Conservation (phyloP, 495 filamentous ascomycete species). For the Chaetomidium leptoderma region DNA sequence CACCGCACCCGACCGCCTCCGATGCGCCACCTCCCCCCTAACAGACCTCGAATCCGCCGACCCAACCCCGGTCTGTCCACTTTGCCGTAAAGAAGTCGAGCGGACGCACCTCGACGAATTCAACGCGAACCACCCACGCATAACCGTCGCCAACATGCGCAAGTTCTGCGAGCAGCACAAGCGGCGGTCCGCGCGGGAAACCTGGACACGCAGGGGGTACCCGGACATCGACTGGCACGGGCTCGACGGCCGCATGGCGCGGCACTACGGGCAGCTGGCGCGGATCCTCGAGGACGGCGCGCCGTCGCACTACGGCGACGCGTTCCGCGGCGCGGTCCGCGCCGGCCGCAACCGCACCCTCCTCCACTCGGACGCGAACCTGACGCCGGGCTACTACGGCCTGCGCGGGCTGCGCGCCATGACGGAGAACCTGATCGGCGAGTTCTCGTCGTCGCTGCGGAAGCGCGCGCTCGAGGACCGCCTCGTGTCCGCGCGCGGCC, state of each 20-base stretch:
- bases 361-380: conserved; percentile 48
- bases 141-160: conserved; percentile 58
- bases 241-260: conserved; percentile 59
- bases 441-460: conserved; percentile 59
- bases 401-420: conserved; percentile 64
- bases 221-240: conserved; percentile 72
- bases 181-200: conserved; percentile 49
- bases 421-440: conserved; percentile 59
- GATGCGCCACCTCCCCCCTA: conserved; percentile 5
- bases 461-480: conserved; percentile 60
- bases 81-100: conserved; percentile 62
- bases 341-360: conserved; percentile 59
- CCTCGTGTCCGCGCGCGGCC: conserved; percentile 64
- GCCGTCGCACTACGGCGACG: conserved; percentile 57
- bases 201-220: conserved; percentile 64
- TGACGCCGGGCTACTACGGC: conserved; percentile 79
- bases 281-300: conserved; percentile 54
- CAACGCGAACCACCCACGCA: conserved; percentile 40
- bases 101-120: conserved; percentile 46
- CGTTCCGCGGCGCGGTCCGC: conserved; percentile 55
- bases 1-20: not conserved
- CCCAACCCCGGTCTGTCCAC: conserved; percentile 51
- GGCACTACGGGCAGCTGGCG: conserved; percentile 53
- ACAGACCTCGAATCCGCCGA: conserved; percentile 10
- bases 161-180: conserved; percentile 73